Percentiles rank a stretch among this genome's conserved stretches.
Conservation (phyloP, 2,329 filamentous ascomycete species). For the Colletotrichum godetiae region DNA sequence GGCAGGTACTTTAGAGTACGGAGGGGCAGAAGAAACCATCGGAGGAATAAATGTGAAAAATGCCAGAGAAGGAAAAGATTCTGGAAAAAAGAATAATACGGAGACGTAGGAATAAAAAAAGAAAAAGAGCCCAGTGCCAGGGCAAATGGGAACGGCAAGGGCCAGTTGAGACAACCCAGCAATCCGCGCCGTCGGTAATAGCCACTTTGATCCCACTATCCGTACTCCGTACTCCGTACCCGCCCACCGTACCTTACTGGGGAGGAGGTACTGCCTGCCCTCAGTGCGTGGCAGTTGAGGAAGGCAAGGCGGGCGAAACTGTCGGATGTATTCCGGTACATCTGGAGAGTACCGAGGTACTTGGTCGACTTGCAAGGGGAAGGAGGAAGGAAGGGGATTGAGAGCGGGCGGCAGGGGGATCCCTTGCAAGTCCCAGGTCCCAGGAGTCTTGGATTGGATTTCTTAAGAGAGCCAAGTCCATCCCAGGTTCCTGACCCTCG, state of each 20-base stretch:
- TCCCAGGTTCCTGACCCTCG: background rate
- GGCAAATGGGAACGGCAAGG: conserved; percentile 25
- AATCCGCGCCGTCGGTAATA: conserved; percentile 30
- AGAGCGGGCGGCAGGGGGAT: conserved; percentile 4
- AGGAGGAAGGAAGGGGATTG: background rate
- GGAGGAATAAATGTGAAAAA: conserved; percentile 19
- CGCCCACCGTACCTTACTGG: background rate
- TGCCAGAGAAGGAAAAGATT: conserved; percentile 7
- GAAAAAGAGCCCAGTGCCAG: background rate
- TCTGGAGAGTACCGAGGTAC: background rate
- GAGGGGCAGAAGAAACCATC: conserved; percentile 22
- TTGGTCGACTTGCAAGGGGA: background rate
- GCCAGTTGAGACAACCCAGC: conserved; percentile 33
- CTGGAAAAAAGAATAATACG: background rate
- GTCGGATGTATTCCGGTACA: background rate
- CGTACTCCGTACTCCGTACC: background rate
- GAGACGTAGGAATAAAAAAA: conserved; percentile 15
- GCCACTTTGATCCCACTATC: background rate
- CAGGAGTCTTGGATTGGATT: conserved; percentile 3
- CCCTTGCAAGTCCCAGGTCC: conserved; percentile 17
- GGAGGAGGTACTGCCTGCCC: background rate
- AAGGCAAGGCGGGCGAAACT: too few species aligned
- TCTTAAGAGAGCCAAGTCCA: background rate
- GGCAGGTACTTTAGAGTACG: background rate
- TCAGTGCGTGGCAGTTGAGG: background rate